Evolutionary conservation across 2,329 filamentous ascomycete genomes (phyloP), one percentile per base, ranked within the genome.

Genomic region (Neofusicoccum sp.): DNA sequence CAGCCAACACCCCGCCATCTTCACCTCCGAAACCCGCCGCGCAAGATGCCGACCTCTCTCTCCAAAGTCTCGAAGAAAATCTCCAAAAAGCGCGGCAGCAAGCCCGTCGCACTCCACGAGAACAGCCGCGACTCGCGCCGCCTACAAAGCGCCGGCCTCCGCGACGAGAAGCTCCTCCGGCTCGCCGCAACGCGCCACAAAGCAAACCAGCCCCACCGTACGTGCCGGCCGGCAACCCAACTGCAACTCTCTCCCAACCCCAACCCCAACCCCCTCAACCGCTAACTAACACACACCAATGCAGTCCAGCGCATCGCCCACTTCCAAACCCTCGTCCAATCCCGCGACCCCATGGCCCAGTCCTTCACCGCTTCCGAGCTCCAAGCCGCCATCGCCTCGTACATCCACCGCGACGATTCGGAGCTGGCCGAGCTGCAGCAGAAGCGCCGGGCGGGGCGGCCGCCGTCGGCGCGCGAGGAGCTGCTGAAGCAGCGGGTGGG

Each of bases 41-140:
- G 26, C 56, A 56, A 69, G 26, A 96, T 96, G 92, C 84, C 90
- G 64, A 89, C 86, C 71, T 85, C 88, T 45, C 78, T 97, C 6
- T 79, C 86, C 65, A 98, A 97, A 73, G 89, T 95, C 20, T 86
- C 89, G 64, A 98, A 98, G 79, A 86, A 91, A 65, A 93, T 98
- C 65, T 80, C 86, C 34, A 96, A 96, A 80, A 97, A 97, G 83
- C 86, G 89, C 66, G 58, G 45, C 47, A 86, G 86, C 20, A 86
- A 86, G 40, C 83, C 91, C 48, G 87, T 88, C 31, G 83, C 88
- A 11, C 82, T 98, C 24, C 93, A 98, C 71, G 89, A 92, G 75
- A 91, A 91, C 73, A 96, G 92, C 63, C 84, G 95, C 66, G 91
- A 98, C 79, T 90, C 92, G 3, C 85, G 89, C 70, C 85, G 91